These are phyloP conservation scores for Trichoderma hamatum DNA, from an alignment of 2,329 filamentous ascomycete genomes.

Conservation along the genomic window DNA sequence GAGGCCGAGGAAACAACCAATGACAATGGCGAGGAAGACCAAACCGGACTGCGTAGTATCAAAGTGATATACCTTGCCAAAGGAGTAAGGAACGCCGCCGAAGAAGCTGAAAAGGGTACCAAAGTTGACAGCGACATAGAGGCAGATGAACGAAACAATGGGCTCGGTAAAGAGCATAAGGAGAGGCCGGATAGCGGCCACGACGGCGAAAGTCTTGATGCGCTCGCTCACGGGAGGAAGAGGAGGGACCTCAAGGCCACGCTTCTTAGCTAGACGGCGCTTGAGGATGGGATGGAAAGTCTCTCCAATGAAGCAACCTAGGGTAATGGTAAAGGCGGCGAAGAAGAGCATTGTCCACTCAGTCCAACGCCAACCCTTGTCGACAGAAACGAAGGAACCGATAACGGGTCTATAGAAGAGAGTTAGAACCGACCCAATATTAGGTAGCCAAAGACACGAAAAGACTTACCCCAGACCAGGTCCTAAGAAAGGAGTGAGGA, in stretches of 20 bases:
- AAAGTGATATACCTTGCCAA: conserved; percentile 50
- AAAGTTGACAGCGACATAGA: conserved; percentile 56
- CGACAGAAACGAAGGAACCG: conserved; percentile 51
- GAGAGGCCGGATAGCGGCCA: conserved; percentile 54
- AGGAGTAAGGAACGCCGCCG: conserved; percentile 53
- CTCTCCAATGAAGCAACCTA: conserved; percentile 52
- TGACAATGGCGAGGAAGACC: conserved; percentile 50
- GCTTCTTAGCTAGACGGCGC: conserved; percentile 43
- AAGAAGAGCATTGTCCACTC: conserved; percentile 56
- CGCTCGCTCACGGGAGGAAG: conserved; percentile 33
- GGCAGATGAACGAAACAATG: conserved; percentile 59
- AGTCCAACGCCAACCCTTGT: conserved; percentile 57
- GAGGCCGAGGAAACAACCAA: conserved; percentile 50
- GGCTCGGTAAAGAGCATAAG: conserved; percentile 65
- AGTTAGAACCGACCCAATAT: not conserved
- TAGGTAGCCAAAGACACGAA: not conserved
- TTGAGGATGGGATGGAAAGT: conserved; percentile 59
- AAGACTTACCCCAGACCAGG: conserved; percentile 52
- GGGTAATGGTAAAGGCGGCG: conserved; percentile 41
- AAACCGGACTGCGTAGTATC: conserved; percentile 46
- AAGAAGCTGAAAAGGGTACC: conserved; percentile 58
- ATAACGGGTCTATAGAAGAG: conserved; percentile 46
- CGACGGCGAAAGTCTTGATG: conserved; percentile 43
- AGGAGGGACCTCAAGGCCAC: conserved; percentile 36
- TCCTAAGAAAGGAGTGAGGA: conserved; percentile 57